Percentiles rank a stretch among this genome's conserved stretches.
Conservation (phyloP, 2,329 filamentous ascomycete species). For the Hirsutella rhossiliensis region DNA sequence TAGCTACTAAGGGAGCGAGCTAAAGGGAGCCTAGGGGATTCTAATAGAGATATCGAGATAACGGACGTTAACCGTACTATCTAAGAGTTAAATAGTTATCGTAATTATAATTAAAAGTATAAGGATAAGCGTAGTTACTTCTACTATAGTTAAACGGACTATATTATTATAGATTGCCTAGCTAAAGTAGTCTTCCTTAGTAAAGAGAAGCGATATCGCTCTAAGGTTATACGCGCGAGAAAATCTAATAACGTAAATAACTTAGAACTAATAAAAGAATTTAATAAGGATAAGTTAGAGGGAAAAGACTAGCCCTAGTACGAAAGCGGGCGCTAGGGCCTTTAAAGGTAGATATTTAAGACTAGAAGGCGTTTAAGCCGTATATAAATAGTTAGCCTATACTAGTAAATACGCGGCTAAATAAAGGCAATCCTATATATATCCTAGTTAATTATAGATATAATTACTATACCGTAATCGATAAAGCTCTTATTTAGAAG, state of each 20-base stretch:
- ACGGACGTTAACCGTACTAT: background rate
- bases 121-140: background rate
- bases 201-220: background rate
- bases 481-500: background rate
- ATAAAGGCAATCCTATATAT: background rate
- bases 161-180: background rate
- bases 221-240: background rate
- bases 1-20: background rate
- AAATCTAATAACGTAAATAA: background rate
- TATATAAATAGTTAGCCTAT: background rate
- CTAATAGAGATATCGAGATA: background rate
- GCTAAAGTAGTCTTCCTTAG: background rate
- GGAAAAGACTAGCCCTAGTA: background rate
- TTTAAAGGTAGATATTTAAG: background rate
- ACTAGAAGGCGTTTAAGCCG: background rate
- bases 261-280: background rate
- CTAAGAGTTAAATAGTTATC: background rate
- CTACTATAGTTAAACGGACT: background rate
- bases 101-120: background rate
- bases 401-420: background rate
- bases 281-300: background rate
- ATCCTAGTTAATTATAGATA: background rate
- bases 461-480: background rate
- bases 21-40: background rate
- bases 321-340: background rate